Conservation (phyloP, 2,329 filamentous ascomycete species). For the Acephala macrosclerotiorum region DNA sequence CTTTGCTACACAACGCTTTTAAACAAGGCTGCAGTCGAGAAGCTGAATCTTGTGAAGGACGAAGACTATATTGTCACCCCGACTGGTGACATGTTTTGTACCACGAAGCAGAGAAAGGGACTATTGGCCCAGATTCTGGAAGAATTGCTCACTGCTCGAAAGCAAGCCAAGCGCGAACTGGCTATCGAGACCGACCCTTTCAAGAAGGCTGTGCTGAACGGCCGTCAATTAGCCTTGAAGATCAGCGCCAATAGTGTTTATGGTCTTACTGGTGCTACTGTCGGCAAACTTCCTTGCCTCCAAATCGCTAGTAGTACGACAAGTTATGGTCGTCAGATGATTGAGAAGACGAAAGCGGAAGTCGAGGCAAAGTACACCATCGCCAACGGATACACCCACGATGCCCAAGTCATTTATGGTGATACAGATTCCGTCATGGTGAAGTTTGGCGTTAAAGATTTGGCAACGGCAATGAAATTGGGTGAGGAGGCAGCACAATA, state of each 20-base stretch:
- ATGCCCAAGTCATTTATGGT: conserved; percentile 97
- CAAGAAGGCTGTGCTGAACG: conserved; percentile 97
- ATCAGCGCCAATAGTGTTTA: conserved; percentile 98
- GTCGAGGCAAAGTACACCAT: conserved; percentile 91
- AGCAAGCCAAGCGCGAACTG: conserved; percentile 91
- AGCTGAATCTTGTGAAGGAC: conserved; percentile 79
- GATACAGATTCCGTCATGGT: conserved; percentile 99
- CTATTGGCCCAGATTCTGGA: conserved; percentile 94
- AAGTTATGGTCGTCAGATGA: conserved; percentile 97
- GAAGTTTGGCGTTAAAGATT: conserved; percentile 90
- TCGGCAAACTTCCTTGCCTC: conserved; percentile 93
- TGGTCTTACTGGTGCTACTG: conserved; percentile 93
- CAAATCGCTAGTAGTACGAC: conserved; percentile 97
- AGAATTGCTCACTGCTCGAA: conserved; percentile 89
- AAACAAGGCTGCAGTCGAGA: conserved; percentile 79
- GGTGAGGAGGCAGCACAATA: conserved; percentile 91
- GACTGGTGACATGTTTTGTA: conserved; percentile 93
- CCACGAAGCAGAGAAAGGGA: conserved; percentile 86
- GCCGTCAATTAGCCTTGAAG: conserved; percentile 94
- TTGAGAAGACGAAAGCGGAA: conserved; percentile 96
- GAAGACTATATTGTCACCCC: conserved; percentile 97
- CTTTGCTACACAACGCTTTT: conserved; percentile 96
- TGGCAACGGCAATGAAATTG: conserved; percentile 89
- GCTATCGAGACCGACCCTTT: conserved; percentile 91
- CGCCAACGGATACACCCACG: conserved; percentile 91